Base-by-base conservation (phyloP, 139 green algal species). In the Asterochloris sp. region DNA sequence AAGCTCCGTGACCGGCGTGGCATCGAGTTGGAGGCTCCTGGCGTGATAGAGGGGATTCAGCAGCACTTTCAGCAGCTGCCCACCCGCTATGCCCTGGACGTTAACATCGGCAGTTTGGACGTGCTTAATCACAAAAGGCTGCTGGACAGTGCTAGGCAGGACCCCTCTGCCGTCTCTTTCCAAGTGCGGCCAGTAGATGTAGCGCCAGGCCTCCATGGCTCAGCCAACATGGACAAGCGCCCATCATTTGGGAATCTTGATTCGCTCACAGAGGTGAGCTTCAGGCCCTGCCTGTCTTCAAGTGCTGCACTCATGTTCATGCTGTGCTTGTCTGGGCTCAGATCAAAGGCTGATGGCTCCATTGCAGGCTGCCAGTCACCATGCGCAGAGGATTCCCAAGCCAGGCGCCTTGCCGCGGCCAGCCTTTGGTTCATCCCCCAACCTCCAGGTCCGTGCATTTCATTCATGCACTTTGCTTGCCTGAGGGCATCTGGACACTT, bases 111-210 rank as follows among this genome's bases (percentile, higher is more conserved):
- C 63, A 91, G 90, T n/a, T 69, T 97, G 16, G 96, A 98, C 74
- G 93, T 99, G 62, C 79, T 98, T 0, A 95, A 92, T 62, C 96
- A 99, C 86, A 97, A 98, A 85, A 85, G 92, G 26, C 90, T 99
- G 83, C 87, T 99, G 28, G 91, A 97, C 75, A 92, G 93, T 71
- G 96, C 96, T 16, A 84, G 91, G 17, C 75, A 85, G 19, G 93
- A 97, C 87, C 93, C 92, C 6, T 90, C 85, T 38, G 92, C 91
- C 10, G 93, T 98, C 12, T 94, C 89, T 0, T 98, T 98, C 77
- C 93, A 96, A 63, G 92, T 98, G 47, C 88, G 95, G 12, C 88
- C 89, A 6, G 95, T 98, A 0, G 93, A 98, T 69, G 94, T 98
- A 27, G 79, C 82, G 15, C 54, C 28, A 9, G 54, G 82, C 24